Conservation (phyloP, 257 asterid species). For the Gynochthodes officinalis region DNA sequence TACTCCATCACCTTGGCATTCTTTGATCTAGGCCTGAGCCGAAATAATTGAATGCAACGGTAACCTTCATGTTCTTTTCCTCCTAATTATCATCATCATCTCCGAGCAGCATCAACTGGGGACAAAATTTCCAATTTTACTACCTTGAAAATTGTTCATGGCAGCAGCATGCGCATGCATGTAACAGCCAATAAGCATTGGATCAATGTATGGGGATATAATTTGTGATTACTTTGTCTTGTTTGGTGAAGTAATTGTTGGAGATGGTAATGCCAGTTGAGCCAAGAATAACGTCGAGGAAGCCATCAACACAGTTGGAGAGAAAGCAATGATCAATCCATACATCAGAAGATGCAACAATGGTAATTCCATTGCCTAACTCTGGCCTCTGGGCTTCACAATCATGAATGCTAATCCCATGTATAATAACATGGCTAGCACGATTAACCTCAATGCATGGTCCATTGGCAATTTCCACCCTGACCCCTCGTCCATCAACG, state of each 20-base stretch:
- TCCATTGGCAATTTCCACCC: slow-evolving; percentile 18
- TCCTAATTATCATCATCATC: slow-evolving; percentile 48
- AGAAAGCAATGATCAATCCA: slow-evolving; percentile 84
- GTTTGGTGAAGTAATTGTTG: slow-evolving; percentile 70
- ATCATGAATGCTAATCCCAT: slow-evolving; percentile 21
- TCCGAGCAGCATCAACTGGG: slow-evolving; percentile 56
- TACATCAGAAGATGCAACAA: slow-evolving; percentile 47
- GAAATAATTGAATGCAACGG: slow-evolving; percentile 73
- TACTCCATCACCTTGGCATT: slow-evolving; percentile 57
- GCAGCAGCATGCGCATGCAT: too few relatives aligned
- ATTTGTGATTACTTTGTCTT: slow-evolving; percentile 64
- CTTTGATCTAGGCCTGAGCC: slow-evolving; percentile 82
- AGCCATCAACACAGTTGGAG: slow-evolving; percentile 53
- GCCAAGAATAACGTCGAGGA: slow-evolving; percentile 69
- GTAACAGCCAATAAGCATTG: too few relatives aligned
- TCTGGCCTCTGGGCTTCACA: slow-evolving; percentile 27
- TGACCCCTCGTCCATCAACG: slow-evolving; percentile 26
- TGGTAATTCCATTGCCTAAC: slow-evolving; percentile 64
- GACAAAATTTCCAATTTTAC: too few relatives aligned
- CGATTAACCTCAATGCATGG: slow-evolving; percentile 16
- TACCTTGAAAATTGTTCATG: too few relatives aligned
- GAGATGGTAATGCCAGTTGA: slow-evolving; percentile 74
- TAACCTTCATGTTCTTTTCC: slow-evolving; percentile 59
- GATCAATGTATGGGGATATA: too few relatives aligned
- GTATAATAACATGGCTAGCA: slow-evolving; percentile 19